Evolutionary conservation across 2,329 filamentous ascomycete genomes (phyloP).

Genomic region (Aspergillus aculeatus): DNA sequence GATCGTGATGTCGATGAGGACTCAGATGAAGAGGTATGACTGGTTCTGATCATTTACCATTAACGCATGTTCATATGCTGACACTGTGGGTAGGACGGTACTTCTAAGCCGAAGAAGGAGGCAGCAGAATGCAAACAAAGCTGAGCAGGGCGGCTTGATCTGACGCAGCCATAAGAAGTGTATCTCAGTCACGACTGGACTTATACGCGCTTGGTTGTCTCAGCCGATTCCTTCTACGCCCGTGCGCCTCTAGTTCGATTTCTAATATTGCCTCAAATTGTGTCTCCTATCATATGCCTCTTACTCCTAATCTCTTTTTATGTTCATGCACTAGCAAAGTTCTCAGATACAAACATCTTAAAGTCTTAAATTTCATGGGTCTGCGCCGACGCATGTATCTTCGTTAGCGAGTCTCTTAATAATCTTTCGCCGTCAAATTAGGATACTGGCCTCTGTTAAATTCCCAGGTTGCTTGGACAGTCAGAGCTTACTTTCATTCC

Average conservation of each 20-base stretch:
- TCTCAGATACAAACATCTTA: background rate
- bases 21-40: conserved; percentile 52
- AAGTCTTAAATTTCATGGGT: background rate
- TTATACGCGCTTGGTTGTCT: background rate
- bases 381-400: background rate
- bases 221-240: background rate
- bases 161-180: background rate
- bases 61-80: conserved; percentile 3
- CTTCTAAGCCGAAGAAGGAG: conserved; percentile 88
- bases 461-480: background rate
- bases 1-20: conserved; percentile 62
- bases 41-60: background rate
- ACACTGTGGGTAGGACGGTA: conserved; percentile 65
- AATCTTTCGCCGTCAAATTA: background rate
- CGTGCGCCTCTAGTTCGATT: background rate
- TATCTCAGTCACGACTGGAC: background rate
- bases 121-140: conserved; percentile 96
- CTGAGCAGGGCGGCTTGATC: conserved; percentile 48
- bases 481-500: background rate
- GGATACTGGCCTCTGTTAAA: background rate
- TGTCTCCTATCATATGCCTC: background rate
- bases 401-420: background rate
- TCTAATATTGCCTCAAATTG: conserved; percentile 20
- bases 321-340: background rate
- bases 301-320: conserved; percentile 1